Evolutionary conservation across 306 rosid genomes (phyloP).

Genomic region (Trifolium pratense): DNA sequence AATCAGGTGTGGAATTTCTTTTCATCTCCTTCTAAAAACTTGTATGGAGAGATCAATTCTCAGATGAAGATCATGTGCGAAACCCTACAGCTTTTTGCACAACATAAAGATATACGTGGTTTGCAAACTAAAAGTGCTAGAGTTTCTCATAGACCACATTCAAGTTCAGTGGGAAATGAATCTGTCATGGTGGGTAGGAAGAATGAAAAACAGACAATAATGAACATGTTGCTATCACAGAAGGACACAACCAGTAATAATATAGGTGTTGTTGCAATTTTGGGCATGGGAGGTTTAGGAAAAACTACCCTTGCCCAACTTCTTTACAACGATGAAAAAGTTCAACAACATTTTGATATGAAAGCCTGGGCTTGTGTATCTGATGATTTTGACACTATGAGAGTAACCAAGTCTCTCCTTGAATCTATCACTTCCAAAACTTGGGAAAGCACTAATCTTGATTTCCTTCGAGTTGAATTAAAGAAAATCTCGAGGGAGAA

Average conservation of each 20-base stretch:
- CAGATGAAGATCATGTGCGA: neutral
- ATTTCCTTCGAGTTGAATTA: neutral
- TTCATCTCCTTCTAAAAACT: neutral
- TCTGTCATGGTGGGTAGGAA: neutral
- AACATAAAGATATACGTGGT: neutral
- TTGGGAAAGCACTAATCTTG: too few relatives aligned
- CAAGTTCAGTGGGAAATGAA: neutral
- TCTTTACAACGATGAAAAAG: neutral
- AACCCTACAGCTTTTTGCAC: neutral
- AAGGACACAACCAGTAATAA: neutral
- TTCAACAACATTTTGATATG: too few relatives aligned
- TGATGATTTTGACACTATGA: too few relatives aligned
- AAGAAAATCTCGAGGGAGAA: neutral
- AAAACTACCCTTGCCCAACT: neutral
- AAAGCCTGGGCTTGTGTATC: too few relatives aligned
- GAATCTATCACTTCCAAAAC: too few relatives aligned
- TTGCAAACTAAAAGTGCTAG: neutral
- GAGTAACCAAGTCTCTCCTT: too few relatives aligned
- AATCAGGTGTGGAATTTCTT: neutral
- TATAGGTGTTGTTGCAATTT: too few relatives aligned
- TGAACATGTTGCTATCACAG: neutral
- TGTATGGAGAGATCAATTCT: neutral
- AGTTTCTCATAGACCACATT: neutral
- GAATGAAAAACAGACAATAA: neutral
- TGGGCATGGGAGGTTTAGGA: neutral